These are phyloP conservation scores for Pythium brachiatum DNA, from an alignment of 352 stramenopile genomes.

Conservation along the genomic window DNA sequence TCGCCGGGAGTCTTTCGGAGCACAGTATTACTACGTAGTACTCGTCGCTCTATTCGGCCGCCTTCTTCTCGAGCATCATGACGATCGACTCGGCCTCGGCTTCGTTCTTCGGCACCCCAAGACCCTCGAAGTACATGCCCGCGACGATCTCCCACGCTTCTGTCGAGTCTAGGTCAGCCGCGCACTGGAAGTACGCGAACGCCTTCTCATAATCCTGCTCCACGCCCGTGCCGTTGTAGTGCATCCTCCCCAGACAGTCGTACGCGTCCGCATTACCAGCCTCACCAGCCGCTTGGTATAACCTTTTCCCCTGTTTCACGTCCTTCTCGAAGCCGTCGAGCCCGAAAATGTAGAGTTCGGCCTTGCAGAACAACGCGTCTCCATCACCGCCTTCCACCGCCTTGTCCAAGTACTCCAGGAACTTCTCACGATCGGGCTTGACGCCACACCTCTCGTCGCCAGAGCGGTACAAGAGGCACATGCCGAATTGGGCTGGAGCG, in stretches of 20 bases:
- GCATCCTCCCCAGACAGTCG: conserved; percentile 76
- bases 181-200: conserved; percentile 87
- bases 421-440: conserved; percentile 47
- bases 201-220: conserved; percentile 69
- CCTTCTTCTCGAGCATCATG: conserved; percentile 79
- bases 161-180: conserved; percentile 79
- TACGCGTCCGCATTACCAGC: conserved; percentile 68
- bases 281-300: conserved; percentile 71
- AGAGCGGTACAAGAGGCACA: conserved; percentile 85
- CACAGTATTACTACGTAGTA: conserved; percentile 26
- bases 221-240: conserved; percentile 76
- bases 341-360: conserved; percentile 83
- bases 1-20: too few relatives aligned
- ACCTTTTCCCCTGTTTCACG: conserved; percentile 59
- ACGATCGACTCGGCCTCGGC: conserved; percentile 80
- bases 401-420: conserved; percentile 60
- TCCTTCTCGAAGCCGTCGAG: conserved; percentile 74
- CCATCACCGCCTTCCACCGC: conserved; percentile 60
- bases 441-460: conserved; percentile 54
- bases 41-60: conserved; percentile 24
- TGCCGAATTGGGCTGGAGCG: conserved; percentile 81
- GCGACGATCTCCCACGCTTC: conserved; percentile 87
- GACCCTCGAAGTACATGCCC: conserved; percentile 81
- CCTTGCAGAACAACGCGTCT: conserved; percentile 83
- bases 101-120: conserved; percentile 74